Conservation (phyloP, 352 stramenopile genomes). For the Globisporangium cystogenes region DNA sequence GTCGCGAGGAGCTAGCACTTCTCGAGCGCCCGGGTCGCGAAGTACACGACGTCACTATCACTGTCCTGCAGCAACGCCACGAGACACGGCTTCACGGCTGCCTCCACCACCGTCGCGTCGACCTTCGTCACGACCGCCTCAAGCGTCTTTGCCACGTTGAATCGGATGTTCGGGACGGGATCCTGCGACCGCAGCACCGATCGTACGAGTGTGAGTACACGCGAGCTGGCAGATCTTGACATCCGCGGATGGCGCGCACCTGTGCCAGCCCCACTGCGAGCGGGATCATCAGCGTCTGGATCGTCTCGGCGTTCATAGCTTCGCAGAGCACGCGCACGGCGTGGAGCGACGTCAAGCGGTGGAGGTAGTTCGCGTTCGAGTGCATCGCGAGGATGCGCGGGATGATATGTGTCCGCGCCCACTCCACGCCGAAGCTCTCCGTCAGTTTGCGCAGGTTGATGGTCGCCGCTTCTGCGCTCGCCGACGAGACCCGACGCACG, state of each 20-base stretch:
- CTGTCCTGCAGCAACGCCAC: slow-evolving; percentile 83
- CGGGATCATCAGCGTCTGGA: slow-evolving; percentile 88
- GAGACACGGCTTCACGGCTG: slow-evolving; percentile 84
- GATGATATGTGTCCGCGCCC: slow-evolving; percentile 91
- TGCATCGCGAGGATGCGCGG: slow-evolving; percentile 94
- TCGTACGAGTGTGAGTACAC: no score
- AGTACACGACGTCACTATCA: slow-evolving; percentile 94
- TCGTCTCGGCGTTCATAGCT: slow-evolving; percentile 65
- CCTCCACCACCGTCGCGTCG: slow-evolving; percentile 46
- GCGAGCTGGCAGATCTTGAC: neutral
- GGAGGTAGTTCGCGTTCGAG: slow-evolving; percentile 91
- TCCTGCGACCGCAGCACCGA: slow-evolving; percentile 39
- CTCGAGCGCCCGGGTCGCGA: slow-evolving; percentile 75
- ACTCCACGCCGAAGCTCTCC: slow-evolving; percentile 94
- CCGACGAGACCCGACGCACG: neutral
- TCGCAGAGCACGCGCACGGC: slow-evolving; percentile 82
- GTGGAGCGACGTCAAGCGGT: slow-evolving; percentile 91
- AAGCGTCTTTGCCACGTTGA: slow-evolving; percentile 98
- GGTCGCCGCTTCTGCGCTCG: slow-evolving; percentile 84
- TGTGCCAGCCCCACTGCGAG: slow-evolving; percentile 91
- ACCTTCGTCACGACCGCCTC: slow-evolving; percentile 80
- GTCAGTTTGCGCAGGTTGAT: slow-evolving; percentile 94
- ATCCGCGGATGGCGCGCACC: slow-evolving; percentile 22
- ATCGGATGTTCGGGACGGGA: slow-evolving; percentile 97
- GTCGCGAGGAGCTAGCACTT: slow-evolving; percentile 34